These are phyloP conservation scores for Penstemon davidsonii DNA, from an alignment of 257 asterid species.

Conservation along the genomic window DNA sequence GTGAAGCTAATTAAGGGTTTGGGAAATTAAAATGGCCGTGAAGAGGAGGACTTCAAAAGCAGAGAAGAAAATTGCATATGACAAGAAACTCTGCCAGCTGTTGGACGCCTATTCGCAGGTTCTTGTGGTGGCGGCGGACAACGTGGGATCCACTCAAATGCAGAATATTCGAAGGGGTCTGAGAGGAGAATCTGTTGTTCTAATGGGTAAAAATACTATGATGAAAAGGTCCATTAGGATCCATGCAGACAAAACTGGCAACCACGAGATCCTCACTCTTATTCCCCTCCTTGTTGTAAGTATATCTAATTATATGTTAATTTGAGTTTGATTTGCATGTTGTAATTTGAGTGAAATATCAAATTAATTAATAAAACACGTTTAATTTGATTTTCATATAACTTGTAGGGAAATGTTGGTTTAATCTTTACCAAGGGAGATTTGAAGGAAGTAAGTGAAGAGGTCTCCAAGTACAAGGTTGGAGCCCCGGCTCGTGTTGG, in stretches of 20 bases:
- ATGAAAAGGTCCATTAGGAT: constrained; percentile 83
- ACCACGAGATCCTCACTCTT: constrained; percentile 59
- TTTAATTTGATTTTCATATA: too few relatives aligned
- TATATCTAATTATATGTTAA: not conserved
- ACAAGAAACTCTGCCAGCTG: constrained; percentile 66
- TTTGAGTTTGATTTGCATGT: too few relatives aligned
- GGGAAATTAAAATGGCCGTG: too few relatives aligned
- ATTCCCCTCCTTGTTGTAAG: constrained; percentile 86
- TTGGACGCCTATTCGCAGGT: constrained; percentile 82
- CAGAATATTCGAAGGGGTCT: constrained; percentile 79
- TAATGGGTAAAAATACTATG: constrained; percentile 98
- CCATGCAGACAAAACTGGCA: constrained; percentile 81
- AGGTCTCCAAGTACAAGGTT: constrained; percentile 93
- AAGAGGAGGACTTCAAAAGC: constrained; percentile 51
- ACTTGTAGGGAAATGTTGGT: constrained; percentile 89
- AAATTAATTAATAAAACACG: too few relatives aligned
- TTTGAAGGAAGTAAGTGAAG: constrained; percentile 95
- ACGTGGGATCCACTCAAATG: constrained; percentile 85
- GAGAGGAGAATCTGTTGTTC: constrained; percentile 80
- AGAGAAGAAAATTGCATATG: constrained; percentile 81
- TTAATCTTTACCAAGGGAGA: constrained; percentile 95
- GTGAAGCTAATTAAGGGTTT: too few relatives aligned
- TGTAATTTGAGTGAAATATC: too few relatives aligned
- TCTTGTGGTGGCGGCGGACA: constrained; percentile 73
- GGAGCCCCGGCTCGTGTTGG: constrained; percentile 99